Conservation (phyloP, 2,329 filamentous ascomycete genomes). For the Colletotrichum sp. region DNA sequence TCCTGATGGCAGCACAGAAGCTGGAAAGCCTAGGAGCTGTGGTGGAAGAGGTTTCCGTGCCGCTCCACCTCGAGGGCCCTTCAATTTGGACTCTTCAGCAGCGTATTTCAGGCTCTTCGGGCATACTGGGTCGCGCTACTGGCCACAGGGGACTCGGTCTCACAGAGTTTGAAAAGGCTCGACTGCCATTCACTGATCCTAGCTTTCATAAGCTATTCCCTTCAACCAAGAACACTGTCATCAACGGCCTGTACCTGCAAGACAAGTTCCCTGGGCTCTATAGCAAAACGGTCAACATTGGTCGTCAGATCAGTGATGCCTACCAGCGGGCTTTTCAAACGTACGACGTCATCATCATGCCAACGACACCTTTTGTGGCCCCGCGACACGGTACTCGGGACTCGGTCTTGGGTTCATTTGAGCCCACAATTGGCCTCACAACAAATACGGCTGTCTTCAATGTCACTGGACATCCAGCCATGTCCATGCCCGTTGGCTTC, state of each 20-base stretch:
- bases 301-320: slow-evolving; percentile 48
- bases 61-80: slow-evolving; percentile 50
- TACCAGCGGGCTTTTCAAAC: slow-evolving; percentile 45
- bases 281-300: slow-evolving; percentile 54
- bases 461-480: slow-evolving; percentile 60
- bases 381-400: slow-evolving; percentile 44
- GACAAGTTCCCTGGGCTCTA: slow-evolving; percentile 50
- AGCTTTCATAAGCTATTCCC: slow-evolving; percentile 58
- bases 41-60: slow-evolving; percentile 56
- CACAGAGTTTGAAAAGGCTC: slow-evolving; percentile 53
- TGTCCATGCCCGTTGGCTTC: slow-evolving; percentile 57
- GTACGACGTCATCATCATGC: slow-evolving; percentile 52
- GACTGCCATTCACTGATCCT: slow-evolving; percentile 50
- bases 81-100: slow-evolving; percentile 56
- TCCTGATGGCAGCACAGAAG: slow-evolving; percentile 44
- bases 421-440: slow-evolving; percentile 57
- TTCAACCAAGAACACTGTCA: slow-evolving; percentile 59
- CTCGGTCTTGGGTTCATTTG: slow-evolving; percentile 49
- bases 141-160: slow-evolving; percentile 54
- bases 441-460: slow-evolving; percentile 64
- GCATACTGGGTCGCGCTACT: slow-evolving; percentile 46
- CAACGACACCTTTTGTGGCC: slow-evolving; percentile 53
- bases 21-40: slow-evolving; percentile 52
- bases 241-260: slow-evolving; percentile 54
- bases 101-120: slow-evolving; percentile 46